A percentile compares a stretch with the other conserved stretches of the same genome.
Evolutionary conservation across 2,329 filamentous ascomycete genomes (phyloP).

Genomic region (Claviceps pusilla): DNA sequence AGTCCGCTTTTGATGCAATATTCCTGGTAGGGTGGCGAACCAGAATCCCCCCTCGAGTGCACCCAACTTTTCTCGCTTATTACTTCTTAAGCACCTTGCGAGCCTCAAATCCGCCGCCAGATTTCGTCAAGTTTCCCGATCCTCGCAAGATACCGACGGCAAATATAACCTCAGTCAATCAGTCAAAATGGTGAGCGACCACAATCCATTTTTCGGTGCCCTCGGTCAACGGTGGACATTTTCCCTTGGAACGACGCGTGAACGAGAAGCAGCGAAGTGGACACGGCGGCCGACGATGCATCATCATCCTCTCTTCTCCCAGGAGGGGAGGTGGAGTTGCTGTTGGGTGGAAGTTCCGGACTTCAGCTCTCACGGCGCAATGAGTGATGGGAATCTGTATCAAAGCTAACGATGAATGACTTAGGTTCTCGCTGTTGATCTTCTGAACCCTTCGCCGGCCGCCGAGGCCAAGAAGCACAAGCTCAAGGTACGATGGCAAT

Average conservation of each 20-base stretch:
- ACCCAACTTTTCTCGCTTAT: constrained; percentile 36
- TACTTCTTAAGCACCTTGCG: constrained; percentile 32
- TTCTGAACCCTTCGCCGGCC: constrained; percentile 95
- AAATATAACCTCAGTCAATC: constrained; percentile 28
- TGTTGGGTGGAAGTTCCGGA: constrained; percentile 6
- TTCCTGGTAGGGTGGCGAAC: constrained; percentile 22
- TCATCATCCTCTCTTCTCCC: constrained; percentile 4
- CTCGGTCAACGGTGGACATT: constrained; percentile 7
- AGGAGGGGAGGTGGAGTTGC: constrained; percentile 4
- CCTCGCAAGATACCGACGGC: constrained; percentile 32
- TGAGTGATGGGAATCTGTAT: constrained; percentile 1
- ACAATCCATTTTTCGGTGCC: constrained; percentile 7
- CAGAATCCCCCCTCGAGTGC: constrained; percentile 19
- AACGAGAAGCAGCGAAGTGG: background rate
- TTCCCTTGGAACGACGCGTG: constrained; percentile 9
- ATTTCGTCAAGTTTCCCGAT: constrained; percentile 35
- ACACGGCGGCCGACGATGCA: constrained; percentile 5
- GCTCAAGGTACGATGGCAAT: constrained; percentile 67
- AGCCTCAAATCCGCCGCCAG: constrained; percentile 41
- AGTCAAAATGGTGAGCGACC: constrained; percentile 55
- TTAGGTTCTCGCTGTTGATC: constrained; percentile 99
- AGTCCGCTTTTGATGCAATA: constrained; percentile 22
- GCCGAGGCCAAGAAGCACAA: constrained; percentile 99
- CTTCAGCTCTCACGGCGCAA: background rate
- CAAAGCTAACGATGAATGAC: constrained; percentile 31